Evolutionary conservation across 2,329 filamentous ascomycete genomes (phyloP), one percentile per base, ranked within the genome.

Genomic region (Calonectria crousiana): DNA sequence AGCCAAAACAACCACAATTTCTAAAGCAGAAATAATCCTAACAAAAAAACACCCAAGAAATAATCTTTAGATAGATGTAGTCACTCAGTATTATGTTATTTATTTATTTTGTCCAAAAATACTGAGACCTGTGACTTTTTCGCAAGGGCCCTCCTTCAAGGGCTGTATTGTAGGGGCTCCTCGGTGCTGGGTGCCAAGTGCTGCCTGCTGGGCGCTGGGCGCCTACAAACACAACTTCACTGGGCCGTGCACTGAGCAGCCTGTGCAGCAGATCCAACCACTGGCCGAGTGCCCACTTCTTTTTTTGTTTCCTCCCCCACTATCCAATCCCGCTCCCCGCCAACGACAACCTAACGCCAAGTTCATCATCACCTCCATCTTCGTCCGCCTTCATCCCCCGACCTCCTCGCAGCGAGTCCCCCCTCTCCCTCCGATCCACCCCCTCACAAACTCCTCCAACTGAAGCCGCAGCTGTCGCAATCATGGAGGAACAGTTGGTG

Each of bases 401-500:
- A 44, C 69, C 60, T 72, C 30, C 58, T 71, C 67, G 66, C 66
- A 32, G 51, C 56, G 56, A 49, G 28, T 18, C 71, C 65, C 73
- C 49, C 38, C 9, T 36, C 26, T 20, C 56, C n/a, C 34, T 26
- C 32, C 38, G 30, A 56, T 58, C 56, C 56, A 20, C 56, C 36
- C 51, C 20, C 60, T 14, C 30, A 32, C 16, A 52, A 9, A 47
- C 34, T 34, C 28, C 44, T 64, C 32, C 44, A 26, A 64, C 52
- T 20, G 75, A 69, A 73, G 73, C 73, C 53, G 51, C 71, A 75
- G 64, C 69, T 72, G 72, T 69, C 60, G 72, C 76, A 81, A 82
- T 76, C 81, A 98, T 98, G 95, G 96, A 98, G 90, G 93, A 97
- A 87, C 93, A 98, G 89, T 92, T 99, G 85, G 93, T 97, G 81